These are phyloP conservation scores for Petrea volubilis DNA, from an alignment of 257 asterid species.

Conservation along the genomic window DNA sequence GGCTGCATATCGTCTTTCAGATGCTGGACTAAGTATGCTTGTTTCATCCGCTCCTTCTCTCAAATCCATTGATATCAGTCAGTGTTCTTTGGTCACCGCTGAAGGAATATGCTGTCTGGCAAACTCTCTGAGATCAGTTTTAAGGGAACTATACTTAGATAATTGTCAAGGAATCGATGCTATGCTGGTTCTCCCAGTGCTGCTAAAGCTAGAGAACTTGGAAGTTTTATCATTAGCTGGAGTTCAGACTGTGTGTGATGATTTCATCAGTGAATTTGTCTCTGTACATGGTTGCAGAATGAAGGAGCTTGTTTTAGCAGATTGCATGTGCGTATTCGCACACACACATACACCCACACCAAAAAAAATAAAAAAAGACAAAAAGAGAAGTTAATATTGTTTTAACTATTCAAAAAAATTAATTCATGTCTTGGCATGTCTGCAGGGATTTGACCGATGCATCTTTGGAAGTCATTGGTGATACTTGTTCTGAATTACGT, in stretches of 20 bases:
- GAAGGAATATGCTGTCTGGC: constrained; percentile 66
- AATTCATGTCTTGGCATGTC: constrained; percentile 4
- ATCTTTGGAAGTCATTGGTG: constrained; percentile 65
- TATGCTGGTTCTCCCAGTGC: constrained; percentile 68
- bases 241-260: constrained; percentile 62
- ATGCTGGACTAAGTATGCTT: constrained; percentile 64
- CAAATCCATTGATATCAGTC: constrained; percentile 77
- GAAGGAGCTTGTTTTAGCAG: constrained; percentile 78
- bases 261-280: constrained; percentile 51
- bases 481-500: constrained; percentile 52
- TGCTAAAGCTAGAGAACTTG: constrained; percentile 65
- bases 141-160: constrained; percentile 79
- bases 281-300: constrained; percentile 58
- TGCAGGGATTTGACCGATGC: constrained; percentile 75
- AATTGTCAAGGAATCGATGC: constrained; percentile 70
- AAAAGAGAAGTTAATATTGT: background rate
- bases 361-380: no score
- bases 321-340: constrained; percentile 83
- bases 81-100: constrained; percentile 80
- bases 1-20: constrained; percentile 96
- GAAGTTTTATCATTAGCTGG: constrained; percentile 88
- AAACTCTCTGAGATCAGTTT: constrained; percentile 52
- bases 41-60: constrained; percentile 78
- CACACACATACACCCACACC: no score
- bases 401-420: constrained; percentile 1